These are phyloP conservation scores for Neodidymelliopsis sp. DNA, from an alignment of 2,329 filamentous ascomycete genomes.

Conservation along the genomic window DNA sequence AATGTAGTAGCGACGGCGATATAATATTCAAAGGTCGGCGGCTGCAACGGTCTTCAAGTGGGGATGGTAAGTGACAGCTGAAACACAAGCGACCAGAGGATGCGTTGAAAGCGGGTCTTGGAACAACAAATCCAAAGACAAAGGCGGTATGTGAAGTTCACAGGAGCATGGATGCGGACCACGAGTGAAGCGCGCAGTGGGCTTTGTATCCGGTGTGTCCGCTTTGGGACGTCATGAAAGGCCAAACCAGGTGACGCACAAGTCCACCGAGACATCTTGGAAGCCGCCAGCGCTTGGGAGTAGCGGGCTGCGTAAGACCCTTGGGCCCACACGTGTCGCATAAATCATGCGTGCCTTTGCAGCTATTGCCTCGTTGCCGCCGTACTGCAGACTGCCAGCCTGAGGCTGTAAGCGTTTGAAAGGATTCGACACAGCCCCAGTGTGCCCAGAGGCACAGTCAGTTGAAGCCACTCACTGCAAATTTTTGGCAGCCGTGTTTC, in stretches of 20 bases:
- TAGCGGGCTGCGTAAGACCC: conserved; percentile 8
- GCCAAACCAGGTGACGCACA: conserved; percentile 23
- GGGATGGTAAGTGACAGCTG: conserved; percentile 13
- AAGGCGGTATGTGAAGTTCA: conserved; percentile 22
- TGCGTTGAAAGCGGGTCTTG: conserved; percentile 21
- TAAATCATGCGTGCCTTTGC: conserved; percentile 18
- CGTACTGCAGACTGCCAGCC: conserved; percentile 9
- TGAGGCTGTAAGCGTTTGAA: conserved; percentile 18
- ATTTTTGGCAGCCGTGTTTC: background rate
- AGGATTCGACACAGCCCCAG: conserved; percentile 1
- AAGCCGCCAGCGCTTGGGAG: conserved; percentile 25
- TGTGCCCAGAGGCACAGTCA: conserved; percentile 4
- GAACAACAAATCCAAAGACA: conserved; percentile 17
- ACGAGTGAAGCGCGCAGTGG: conserved; percentile 22
- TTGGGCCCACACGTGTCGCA: conserved; percentile 9
- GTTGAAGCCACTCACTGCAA: conserved; percentile 1
- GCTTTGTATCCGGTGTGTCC: conserved; percentile 32
- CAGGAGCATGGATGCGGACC: conserved; percentile 20
- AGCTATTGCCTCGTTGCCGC: conserved; percentile 5
- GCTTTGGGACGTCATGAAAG: conserved; percentile 28
- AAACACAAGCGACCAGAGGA: conserved; percentile 20
- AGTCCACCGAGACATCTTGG: conserved; percentile 15
- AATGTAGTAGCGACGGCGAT: background rate
- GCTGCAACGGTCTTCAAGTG: conserved; percentile 15
- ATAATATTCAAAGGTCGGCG: conserved; percentile 9